Base-by-base conservation (phyloP, 2,329 filamentous ascomycete genomes). In the Cryoendolithus antarcticus region DNA sequence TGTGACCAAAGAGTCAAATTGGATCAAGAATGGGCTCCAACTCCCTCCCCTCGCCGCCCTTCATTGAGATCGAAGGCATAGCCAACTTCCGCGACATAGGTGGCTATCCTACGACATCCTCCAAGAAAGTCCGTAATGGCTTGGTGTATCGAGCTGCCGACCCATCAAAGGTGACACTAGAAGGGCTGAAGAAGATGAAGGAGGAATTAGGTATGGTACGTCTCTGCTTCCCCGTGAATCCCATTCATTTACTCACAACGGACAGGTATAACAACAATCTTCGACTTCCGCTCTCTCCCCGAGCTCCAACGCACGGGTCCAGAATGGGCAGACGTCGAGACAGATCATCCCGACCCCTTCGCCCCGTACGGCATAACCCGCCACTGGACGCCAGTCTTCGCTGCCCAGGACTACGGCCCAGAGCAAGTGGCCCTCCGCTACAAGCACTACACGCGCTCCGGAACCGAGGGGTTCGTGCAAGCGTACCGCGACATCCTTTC, bases 131-230 rank as follows among this genome's bases (percentile, higher is more conserved):
- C 15, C 15, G 71, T 19, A 62, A 62, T 13, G 66, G 68, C 27
- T 52, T 77, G 24, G 62, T 82, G 42, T 88, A 75, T 61, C 77
- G 84, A 41, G 77, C 76, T 36, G 82, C 78, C 2, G 80, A 85
- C 48, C 75, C 80, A n/a, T 73, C 71, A 11, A 62, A 62, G 41
- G 62, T 80, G 30, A 74, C 73, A 1, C 56, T 66, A 19, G 61
- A 66, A 15, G 77, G 77, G 10, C 59, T 74, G 5, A 51, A 59
- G 6, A 65, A 62, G 32, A 64, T 83, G 42, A 65, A 52, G 41
- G 37, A 50, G 43, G 54, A 54, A 39, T 41, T 58, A 48, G 52
- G 54, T 57, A 56, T 41, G 48, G 41, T 44, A 41, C 32, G 39
- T 40, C 35, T 30, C 32, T 19, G 15, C 15, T 19, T 19, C 15